These are phyloP conservation scores for Calonectria leucothoes DNA, from an alignment of 2,329 filamentous ascomycete genomes.

Conservation along the genomic window DNA sequence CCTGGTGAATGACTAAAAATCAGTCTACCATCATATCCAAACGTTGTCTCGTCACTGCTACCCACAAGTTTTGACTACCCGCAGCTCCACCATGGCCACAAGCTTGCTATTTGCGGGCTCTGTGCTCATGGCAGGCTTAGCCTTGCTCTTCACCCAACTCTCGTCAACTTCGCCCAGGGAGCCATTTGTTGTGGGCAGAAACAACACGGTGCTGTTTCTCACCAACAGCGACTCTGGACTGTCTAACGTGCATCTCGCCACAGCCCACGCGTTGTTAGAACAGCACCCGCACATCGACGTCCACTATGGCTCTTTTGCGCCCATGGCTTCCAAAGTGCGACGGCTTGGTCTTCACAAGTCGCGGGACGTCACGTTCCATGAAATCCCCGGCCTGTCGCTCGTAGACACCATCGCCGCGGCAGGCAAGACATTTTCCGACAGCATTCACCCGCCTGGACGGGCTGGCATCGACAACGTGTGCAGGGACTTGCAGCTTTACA, in stretches of 20 bases:
- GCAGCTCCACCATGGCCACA: neutral
- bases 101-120: constrained; percentile 7
- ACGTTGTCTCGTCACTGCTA: neutral
- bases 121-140: constrained; percentile 16
- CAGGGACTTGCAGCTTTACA: constrained; percentile 35
- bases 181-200: constrained; percentile 28
- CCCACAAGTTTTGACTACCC: neutral
- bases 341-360: constrained; percentile 24
- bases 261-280: constrained; percentile 47
- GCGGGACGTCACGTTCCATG: constrained; percentile 42
- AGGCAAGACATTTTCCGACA: constrained; percentile 23
- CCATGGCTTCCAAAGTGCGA: constrained; percentile 24
- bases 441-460: constrained; percentile 35
- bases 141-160: neutral
- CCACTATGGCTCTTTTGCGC: constrained; percentile 49
- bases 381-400: constrained; percentile 37
- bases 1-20: too few relatives aligned
- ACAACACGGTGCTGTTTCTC: constrained; percentile 50
- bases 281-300: constrained; percentile 46
- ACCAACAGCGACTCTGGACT: constrained; percentile 48
- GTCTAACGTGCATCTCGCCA: constrained; percentile 52
- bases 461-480: constrained; percentile 29
- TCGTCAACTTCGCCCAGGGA: constrained; percentile 4
- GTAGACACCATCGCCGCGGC: constrained; percentile 12
- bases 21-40: too few relatives aligned